Evolutionary conservation across 108 stramenopile genomes (phyloP).

Genomic region (Cyclotella sp.): DNA sequence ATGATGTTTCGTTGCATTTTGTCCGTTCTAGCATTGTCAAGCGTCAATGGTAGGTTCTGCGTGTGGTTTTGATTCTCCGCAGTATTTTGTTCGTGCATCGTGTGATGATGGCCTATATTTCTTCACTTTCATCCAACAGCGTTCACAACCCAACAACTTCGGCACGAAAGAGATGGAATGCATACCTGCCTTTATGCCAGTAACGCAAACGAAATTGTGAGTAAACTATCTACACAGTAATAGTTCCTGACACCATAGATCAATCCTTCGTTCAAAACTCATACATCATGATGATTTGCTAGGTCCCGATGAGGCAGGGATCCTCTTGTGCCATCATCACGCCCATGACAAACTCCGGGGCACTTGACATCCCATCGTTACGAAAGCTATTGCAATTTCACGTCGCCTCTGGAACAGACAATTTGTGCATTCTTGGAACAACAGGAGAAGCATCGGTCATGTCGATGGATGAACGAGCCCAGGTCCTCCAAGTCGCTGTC

Average conservation of each 20-base stretch:
- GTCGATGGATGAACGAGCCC: slow-evolving; percentile 76
- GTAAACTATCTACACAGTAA: neutral
- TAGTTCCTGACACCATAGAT: neutral
- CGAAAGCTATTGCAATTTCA: slow-evolving; percentile 79
- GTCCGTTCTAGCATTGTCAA: neutral
- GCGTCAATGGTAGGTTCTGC: neutral
- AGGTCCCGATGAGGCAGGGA: slow-evolving; percentile 61
- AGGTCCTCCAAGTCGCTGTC: slow-evolving; percentile 74
- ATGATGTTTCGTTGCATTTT: slow-evolving; percentile 11
- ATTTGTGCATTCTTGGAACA: slow-evolving; percentile 89
- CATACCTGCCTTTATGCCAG: neutral
- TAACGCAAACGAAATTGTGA: slow-evolving; percentile 21
- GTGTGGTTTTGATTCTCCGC: neutral
- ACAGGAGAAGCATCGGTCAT: slow-evolving; percentile 93
- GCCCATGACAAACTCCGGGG: slow-evolving; percentile 75
- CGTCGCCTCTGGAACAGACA: slow-evolving; percentile 80
- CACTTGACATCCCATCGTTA: slow-evolving; percentile 76
- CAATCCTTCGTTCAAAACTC: neutral
- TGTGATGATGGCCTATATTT: neutral
- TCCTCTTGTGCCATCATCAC: slow-evolving; percentile 90
- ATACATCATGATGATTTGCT: neutral
- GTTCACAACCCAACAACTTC: slow-evolving; percentile 2
- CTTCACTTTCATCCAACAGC: neutral
- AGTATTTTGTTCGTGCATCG: neutral
- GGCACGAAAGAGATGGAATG: neutral